These are phyloP conservation scores for Xylaria multiplex DNA, from an alignment of 2,329 filamentous ascomycete species.

Conservation along the genomic window DNA sequence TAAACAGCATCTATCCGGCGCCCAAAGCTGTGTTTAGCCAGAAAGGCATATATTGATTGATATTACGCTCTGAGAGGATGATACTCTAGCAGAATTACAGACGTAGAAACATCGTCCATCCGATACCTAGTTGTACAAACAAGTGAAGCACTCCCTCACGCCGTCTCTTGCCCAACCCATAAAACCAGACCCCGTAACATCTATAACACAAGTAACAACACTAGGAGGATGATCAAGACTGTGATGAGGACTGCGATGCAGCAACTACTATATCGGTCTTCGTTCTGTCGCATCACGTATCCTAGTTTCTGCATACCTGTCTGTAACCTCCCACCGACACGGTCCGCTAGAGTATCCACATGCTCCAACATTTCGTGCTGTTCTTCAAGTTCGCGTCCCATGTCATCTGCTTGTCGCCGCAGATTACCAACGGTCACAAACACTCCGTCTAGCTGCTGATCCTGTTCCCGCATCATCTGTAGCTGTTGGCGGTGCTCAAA, in stretches of 20 bases:
- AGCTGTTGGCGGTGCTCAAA: conserved; percentile 93
- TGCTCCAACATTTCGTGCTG: conserved; percentile 89
- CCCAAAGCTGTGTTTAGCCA: conserved; percentile 32
- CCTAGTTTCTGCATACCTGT: conserved; percentile 87
- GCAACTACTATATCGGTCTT: conserved; percentile 87
- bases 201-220: conserved; percentile 75
- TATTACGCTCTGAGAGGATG: conserved; percentile 12
- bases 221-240: conserved; percentile 84
- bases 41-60: conserved; percentile 26
- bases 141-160: conserved; percentile 22
- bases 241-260: conserved; percentile 91
- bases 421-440: conserved; percentile 93
- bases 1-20: conserved; percentile 41
- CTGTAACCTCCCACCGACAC: conserved; percentile 85
- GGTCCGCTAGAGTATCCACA: conserved; percentile 84
- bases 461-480: conserved; percentile 94
- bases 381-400: conserved; percentile 96
- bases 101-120: conserved; percentile 5
- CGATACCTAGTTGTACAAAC: conserved; percentile 11
- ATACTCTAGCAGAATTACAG: conserved; percentile 8
- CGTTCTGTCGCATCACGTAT: conserved; percentile 86
- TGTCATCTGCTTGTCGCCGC: conserved; percentile 88
- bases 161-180: conserved; percentile 22
- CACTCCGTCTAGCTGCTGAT: conserved; percentile 90
- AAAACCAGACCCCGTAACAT: conserved; percentile 14